Evolutionary conservation across 306 rosid genomes (phyloP).

Genomic region (Quercus glauca): DNA sequence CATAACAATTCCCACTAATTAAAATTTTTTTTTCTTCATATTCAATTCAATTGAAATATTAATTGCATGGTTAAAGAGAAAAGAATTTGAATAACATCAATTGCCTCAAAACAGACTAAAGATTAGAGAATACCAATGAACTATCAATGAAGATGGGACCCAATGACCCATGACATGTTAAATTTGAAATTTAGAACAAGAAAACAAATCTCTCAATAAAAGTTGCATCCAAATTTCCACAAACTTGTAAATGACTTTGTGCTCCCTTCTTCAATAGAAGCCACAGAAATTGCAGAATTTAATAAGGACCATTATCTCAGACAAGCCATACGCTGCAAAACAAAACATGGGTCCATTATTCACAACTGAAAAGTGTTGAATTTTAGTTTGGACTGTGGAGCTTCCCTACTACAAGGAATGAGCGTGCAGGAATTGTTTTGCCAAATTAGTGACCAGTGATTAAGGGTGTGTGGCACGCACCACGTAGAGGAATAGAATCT

Average conservation of each 20-base stretch:
- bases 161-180: background rate
- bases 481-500: no score
- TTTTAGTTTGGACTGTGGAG: background rate
- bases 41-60: background rate
- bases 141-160: no score
- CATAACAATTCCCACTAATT: no score
- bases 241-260: background rate
- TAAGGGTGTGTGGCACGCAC: no score
- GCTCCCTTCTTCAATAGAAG: background rate
- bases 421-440: background rate
- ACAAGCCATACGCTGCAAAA: background rate
- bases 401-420: background rate
- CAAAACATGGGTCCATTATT: conserved; percentile 1
- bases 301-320: background rate
- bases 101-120: background rate
- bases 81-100: background rate
- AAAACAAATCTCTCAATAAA: background rate
- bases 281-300: conserved; percentile 11
- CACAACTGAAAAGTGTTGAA: background rate
- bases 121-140: background rate
- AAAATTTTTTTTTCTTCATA: no score
- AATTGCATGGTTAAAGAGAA: background rate
- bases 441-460: no score
- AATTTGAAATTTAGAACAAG: background rate
- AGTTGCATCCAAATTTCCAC: background rate